A percentile compares a stretch with the other conserved stretches of the same genome.
These are phyloP conservation scores for Penicillium pancosmium DNA, from an alignment of 495 filamentous ascomycete species.

Conservation along the genomic window DNA sequence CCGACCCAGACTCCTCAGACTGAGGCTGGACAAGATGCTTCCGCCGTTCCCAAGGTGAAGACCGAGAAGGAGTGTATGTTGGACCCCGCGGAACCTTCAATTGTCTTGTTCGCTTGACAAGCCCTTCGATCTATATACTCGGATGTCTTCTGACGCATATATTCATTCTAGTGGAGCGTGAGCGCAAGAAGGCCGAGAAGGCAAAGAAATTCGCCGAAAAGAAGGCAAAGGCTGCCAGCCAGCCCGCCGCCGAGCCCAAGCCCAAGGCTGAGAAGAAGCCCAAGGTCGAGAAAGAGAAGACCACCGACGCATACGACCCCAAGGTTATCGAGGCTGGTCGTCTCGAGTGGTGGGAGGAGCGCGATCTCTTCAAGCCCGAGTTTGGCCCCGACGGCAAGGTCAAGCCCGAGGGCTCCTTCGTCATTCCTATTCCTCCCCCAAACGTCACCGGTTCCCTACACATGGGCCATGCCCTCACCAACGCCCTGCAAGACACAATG, in stretches of 20 bases:
- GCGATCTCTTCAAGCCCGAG: constrained; percentile 74
- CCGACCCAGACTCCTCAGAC: constrained; percentile 37
- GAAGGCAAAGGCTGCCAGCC: constrained; percentile 51
- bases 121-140: not conserved
- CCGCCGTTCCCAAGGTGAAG: constrained; percentile 56
- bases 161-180: constrained; percentile 49
- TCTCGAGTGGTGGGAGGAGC: constrained; percentile 64
- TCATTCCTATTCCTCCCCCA: constrained; percentile 75
- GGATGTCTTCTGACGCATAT: constrained; percentile 22
- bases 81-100: not conserved
- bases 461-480: constrained; percentile 70
- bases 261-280: constrained; percentile 58
- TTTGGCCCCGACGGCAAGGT: constrained; percentile 65
- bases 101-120: not conserved
- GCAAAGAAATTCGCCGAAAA: constrained; percentile 62
- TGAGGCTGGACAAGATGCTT: constrained; percentile 48
- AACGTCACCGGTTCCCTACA: constrained; percentile 76
- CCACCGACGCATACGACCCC: constrained; percentile 59
- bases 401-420: constrained; percentile 69
- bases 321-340: constrained; percentile 58
- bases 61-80: constrained; percentile 59
- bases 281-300: constrained; percentile 57
- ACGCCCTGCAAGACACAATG: constrained; percentile 72
- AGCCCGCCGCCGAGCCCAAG: constrained; percentile 49
- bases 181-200: constrained; percentile 63